Evolutionary conservation across 2,329 filamentous ascomycete genomes (phyloP).

Genomic region (Penicillium frequentans): DNA sequence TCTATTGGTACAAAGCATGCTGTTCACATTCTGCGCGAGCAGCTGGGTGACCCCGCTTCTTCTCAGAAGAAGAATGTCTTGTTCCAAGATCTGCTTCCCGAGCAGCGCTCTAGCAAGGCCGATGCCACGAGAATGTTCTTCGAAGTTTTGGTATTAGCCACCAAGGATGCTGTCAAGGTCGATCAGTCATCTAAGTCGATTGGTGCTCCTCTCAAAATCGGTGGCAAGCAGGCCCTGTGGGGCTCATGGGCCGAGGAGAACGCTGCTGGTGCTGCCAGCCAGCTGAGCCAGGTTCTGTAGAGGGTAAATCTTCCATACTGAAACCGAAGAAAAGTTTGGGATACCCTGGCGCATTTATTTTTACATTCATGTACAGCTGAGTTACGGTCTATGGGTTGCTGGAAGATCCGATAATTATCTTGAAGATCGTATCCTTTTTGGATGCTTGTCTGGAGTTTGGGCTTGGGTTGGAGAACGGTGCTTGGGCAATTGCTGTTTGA

Average conservation of each 20-base stretch:
- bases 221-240: constrained; percentile 95
- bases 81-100: constrained; percentile 89
- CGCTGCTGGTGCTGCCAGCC: constrained; percentile 47
- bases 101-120: constrained; percentile 74
- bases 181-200: constrained; percentile 75
- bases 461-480: constrained; percentile 13
- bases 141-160: constrained; percentile 90
- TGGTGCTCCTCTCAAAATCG: constrained; percentile 77
- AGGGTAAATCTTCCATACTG: constrained; percentile 4
- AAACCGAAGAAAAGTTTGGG: constrained; percentile 6
- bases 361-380: constrained; percentile 27
- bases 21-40: constrained; percentile 87
- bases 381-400: constrained; percentile 23
- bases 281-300: constrained; percentile 31
- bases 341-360: constrained; percentile 15
- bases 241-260: constrained; percentile 85
- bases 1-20: constrained; percentile 92
- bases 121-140: constrained; percentile 99
- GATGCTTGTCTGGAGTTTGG: constrained; percentile 20
- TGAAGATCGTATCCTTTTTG: constrained; percentile 7
- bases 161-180: constrained; percentile 96
- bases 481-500: constrained; percentile 11
- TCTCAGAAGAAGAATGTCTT: constrained; percentile 77
- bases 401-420: constrained; percentile 23
- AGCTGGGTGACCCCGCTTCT: constrained; percentile 67